Evolutionary conservation across 2,329 filamentous ascomycete genomes (phyloP).

Genomic region (Zymoseptoria ardabiliae): DNA sequence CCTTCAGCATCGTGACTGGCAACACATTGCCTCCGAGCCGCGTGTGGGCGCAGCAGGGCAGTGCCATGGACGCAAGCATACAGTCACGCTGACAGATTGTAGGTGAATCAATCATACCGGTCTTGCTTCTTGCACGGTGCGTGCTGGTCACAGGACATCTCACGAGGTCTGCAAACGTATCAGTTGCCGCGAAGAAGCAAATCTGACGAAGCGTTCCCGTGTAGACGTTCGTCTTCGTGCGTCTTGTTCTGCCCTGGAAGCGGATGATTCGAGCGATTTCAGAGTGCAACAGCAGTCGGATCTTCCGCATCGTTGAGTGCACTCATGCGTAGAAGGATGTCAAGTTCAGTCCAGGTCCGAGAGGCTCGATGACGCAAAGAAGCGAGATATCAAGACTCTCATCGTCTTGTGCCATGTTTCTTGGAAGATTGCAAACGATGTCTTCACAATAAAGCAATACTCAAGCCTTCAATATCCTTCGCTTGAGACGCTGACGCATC

Average conservation of each 20-base stretch:
- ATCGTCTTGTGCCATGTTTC: not conserved
- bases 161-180: not conserved
- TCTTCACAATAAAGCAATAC: not conserved
- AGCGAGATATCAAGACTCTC: not conserved
- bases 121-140: not conserved
- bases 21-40: not conserved
- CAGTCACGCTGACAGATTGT: not conserved
- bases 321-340: not conserved
- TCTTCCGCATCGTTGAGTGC: not conserved
- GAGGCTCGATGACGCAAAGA: not conserved
- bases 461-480: not conserved
- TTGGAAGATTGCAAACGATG: not conserved
- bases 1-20: not conserved
- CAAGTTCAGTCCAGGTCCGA: not conserved
- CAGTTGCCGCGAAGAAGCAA: not conserved
- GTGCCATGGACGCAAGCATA: not conserved
- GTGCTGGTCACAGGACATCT: not conserved
- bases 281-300: not conserved
- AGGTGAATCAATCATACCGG: not conserved
- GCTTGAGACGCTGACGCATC: not conserved
- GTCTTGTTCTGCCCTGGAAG: too few species aligned
- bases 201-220: not conserved
- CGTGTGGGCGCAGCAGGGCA: not conserved
- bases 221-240: not conserved
- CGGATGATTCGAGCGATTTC: not conserved